Evolutionary conservation across 805 yeast genomes (phyloP), one percentile per base, ranked within the genome.

Genomic region (Cyberlindnera lachancei): DNA sequence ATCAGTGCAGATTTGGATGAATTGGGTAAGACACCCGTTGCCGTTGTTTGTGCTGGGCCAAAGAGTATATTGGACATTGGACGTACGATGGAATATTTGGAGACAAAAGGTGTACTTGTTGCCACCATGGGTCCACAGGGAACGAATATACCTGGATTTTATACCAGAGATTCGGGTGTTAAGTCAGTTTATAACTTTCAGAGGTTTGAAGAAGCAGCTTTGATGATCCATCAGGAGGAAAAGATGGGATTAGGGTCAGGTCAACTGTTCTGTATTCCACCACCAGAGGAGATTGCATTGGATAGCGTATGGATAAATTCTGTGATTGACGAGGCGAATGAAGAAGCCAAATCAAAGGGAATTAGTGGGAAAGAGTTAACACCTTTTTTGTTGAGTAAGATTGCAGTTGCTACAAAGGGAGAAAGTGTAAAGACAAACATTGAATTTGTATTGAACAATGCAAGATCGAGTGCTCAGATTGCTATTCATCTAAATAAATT

Each of bases 11-110:
- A 86, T 55, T 66, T 86, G 40, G 88, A 85, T 30, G 96, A 86
- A 50, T 63, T 87, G 33, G 79, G 87, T 2, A 66, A 76, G 35
- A 87, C 95, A 0, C 84, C 88, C 0, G 86, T 86, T 2, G 76
- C 86, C 1, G 95, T 86, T n/a, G 88, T 86, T 8, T 86, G 95
- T 52, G 78, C 94, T 7, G 96, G 96, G 0, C 95, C 95, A 2
- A 86, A 86, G 52, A 75, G 87, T 23, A 85, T 86, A 32, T 60
- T 86, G 35, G 96, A 86, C 48, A 79, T 87, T 34, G 75, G 69
- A 8, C 66, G 80, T 41, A 87, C 96, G 0, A 65, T 85, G 68
- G 96, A 86, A 53, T 84, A 79, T 49, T 62, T 86, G 33, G 96
- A 86, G 54, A 86, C 96, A 0, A 87, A 85, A 56, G 96, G 96